Conservation (phyloP, 2,329 filamentous ascomycete species). For the Penicillium sp. region DNA sequence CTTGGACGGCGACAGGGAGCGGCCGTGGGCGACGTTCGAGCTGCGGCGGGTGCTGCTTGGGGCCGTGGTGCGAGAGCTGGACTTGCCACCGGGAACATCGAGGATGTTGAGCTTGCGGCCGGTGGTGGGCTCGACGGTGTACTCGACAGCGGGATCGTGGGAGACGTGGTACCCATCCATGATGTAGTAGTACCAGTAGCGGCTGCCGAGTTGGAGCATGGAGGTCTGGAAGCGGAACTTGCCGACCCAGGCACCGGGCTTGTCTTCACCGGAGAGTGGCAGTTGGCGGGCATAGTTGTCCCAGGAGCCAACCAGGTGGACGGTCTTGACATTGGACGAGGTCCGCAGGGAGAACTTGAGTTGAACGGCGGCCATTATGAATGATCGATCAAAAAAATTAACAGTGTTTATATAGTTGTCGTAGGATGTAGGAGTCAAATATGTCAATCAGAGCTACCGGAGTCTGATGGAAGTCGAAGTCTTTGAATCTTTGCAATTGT, state of each 20-base stretch:
- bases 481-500: slow-evolving; percentile 7
- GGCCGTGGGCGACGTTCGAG: slow-evolving; percentile 79
- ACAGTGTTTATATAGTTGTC: slow-evolving; percentile 20
- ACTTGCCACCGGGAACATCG: slow-evolving; percentile 69
- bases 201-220: slow-evolving; percentile 81
- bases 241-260: slow-evolving; percentile 90
- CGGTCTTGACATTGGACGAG: slow-evolving; percentile 93
- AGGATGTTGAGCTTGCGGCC: slow-evolving; percentile 97
- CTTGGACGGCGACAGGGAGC: slow-evolving; percentile 80
- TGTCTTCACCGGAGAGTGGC: slow-evolving; percentile 86
- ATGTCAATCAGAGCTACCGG: slow-evolving; percentile 30
- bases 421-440: slow-evolving; percentile 26
- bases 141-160: slow-evolving; percentile 88
- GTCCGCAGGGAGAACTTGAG: slow-evolving; percentile 95
- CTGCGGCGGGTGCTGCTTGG: slow-evolving; percentile 39
- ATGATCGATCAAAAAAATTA: slow-evolving; percentile 15
- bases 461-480: slow-evolving; percentile 14
- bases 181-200: slow-evolving; percentile 99
- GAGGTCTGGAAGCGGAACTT: slow-evolving; percentile 92
- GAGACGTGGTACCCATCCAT: slow-evolving; percentile 98
- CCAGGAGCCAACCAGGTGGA: slow-evolving; percentile 96
- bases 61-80: slow-evolving; percentile 27
- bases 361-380: slow-evolving; percentile 80
- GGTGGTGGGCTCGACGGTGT: slow-evolving; percentile 91
- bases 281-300: slow-evolving; percentile 95